phyloP scores from a whole-genome alignment of 805 yeast genomes.

The Pichia rugopelliculosa region DNA sequence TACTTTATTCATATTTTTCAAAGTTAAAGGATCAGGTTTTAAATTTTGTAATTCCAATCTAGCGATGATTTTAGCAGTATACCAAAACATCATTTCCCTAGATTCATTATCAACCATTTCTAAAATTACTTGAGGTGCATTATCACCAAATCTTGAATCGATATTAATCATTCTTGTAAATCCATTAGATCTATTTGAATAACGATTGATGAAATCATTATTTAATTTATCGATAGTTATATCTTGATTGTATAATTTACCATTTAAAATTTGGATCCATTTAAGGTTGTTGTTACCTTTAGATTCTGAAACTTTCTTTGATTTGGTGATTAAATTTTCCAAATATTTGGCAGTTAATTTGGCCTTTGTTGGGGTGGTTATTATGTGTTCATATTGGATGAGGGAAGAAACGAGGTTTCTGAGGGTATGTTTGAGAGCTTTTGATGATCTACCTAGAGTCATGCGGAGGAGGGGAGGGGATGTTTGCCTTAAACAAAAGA shows the following conservation, averaged over 20 bases:
- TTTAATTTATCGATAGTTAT: conserved; percentile 56
- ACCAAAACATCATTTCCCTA: conserved; percentile 67
- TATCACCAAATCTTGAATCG: conserved; percentile 84
- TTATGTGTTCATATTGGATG: conserved; percentile 61
- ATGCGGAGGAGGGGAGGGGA: conserved; percentile 8
- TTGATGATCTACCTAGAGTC: conserved; percentile 36
- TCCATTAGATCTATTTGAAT: conserved; percentile 60
- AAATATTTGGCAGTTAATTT: conserved; percentile 57
- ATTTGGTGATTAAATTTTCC: conserved; percentile 56
- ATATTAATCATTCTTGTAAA: conserved; percentile 78
- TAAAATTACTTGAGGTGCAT: conserved; percentile 80
- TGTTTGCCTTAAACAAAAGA: neutral
- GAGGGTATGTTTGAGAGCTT: conserved; percentile 49
- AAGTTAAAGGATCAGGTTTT: conserved; percentile 46
- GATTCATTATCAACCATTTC: conserved; percentile 64
- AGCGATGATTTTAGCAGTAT: conserved; percentile 79
- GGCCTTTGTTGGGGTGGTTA: conserved; percentile 71
- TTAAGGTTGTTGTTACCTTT: conserved; percentile 17
- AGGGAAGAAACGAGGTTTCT: conserved; percentile 61
- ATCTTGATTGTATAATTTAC: conserved; percentile 41
- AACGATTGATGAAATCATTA: conserved; percentile 57
- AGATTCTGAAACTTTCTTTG: conserved; percentile 29
- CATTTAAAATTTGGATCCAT: conserved; percentile 25
- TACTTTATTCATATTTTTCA: conserved; percentile 48
- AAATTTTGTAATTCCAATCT: conserved; percentile 59